Conservation (phyloP, 345 rosid species). For the Salix viminalis region DNA sequence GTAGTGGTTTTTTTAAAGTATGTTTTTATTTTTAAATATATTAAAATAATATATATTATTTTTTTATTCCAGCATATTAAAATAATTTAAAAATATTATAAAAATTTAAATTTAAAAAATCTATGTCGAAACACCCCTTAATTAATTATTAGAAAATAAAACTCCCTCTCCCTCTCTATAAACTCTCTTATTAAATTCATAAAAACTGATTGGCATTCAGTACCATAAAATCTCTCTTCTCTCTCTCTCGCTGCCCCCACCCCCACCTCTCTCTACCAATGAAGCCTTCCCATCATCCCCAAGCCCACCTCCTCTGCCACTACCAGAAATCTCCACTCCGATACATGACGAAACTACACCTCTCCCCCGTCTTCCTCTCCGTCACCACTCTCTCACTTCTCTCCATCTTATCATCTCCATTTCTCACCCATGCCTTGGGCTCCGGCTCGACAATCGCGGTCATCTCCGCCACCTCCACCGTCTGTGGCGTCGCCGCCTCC, state of each 20-base stretch:
- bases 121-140: no score
- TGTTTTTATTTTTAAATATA: no score
- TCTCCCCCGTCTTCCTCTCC: not conserved
- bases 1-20: no score
- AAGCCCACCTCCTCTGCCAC: constrained; percentile 3
- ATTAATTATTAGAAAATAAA: not conserved
- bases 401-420: constrained; percentile 7
- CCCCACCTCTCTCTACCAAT: constrained; percentile 24
- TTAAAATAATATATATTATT: no score
- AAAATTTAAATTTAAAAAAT: no score
- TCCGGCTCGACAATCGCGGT: constrained; percentile 70
- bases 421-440: constrained; percentile 42
- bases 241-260: not conserved
- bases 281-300: constrained; percentile 34
- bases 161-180: not conserved
- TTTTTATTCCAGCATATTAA: no score
- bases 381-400: constrained; percentile 8
- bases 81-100: no score
- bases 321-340: constrained; percentile 19
- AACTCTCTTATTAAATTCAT: not conserved
- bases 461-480: constrained; percentile 46
- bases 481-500: constrained; percentile 57
- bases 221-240: constrained; percentile 8
- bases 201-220: not conserved
- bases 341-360: constrained; percentile 45